Evolutionary conservation across 139 green algal genomes (phyloP).

Genomic region (Micromonas commoda): DNA sequence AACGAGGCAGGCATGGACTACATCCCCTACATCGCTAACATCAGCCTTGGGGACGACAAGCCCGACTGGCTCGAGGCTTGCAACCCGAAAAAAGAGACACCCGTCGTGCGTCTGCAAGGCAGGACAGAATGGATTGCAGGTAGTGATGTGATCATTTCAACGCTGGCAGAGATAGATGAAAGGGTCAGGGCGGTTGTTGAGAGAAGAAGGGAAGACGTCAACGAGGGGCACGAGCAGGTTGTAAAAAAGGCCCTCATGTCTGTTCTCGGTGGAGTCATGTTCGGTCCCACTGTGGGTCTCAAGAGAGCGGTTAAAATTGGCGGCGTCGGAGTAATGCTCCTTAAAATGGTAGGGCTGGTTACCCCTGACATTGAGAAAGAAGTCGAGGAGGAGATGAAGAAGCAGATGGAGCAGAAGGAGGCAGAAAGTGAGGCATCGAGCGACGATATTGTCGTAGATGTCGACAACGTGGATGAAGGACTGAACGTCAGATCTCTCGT

Average conservation of each 20-base stretch:
- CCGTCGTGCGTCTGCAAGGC: neutral
- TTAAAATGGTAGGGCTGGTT: neutral
- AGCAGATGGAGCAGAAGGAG: neutral
- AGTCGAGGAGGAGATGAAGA: neutral
- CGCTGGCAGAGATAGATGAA: neutral
- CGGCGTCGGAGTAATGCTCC: neutral
- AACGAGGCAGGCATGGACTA: neutral
- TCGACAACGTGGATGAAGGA: too few species aligned
- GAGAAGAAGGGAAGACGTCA: neutral
- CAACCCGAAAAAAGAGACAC: slow-evolving; percentile 11
- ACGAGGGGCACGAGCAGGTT: neutral
- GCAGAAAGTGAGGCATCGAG: too few species aligned
- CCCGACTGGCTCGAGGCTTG: neutral
- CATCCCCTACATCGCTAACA: neutral
- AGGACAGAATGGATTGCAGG: neutral
- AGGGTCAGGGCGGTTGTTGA: neutral
- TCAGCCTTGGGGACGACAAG: neutral
- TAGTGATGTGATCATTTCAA: neutral
- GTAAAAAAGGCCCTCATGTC: neutral
- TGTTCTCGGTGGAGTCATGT: neutral
- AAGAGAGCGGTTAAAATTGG: neutral
- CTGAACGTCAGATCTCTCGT: too few species aligned
- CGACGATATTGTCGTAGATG: too few species aligned
- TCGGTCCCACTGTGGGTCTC: neutral
- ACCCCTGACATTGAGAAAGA: neutral